Base-by-base conservation (phyloP, 2,329 filamentous ascomycete genomes). In the Trichophyton rubrum region DNA sequence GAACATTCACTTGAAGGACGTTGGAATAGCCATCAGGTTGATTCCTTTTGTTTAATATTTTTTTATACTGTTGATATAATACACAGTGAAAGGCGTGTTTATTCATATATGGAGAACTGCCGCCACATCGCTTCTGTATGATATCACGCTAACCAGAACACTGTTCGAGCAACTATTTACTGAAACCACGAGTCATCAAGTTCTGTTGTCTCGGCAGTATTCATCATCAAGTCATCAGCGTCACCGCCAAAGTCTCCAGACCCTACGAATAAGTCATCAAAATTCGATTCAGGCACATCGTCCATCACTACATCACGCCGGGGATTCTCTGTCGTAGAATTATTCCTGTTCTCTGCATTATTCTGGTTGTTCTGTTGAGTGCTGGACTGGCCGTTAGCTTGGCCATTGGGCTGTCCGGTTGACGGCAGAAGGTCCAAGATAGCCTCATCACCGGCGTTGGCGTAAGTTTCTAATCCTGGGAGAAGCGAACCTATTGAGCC, bases 231-330 rank as follows among this genome's bases (percentile, higher is more conserved):
- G 61, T 71, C 65, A 56, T 73, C 70, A 1, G 68, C 68, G 4
- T 70, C 71, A 1, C 67, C 70, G 7, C 67, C 73, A 47, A 73
- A 66, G 61, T 72, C 71, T 2, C 73, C 73, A 27, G 66, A 72
- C 24, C 74, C 74, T 66, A 75, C 69, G 61, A 76, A 75, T n/a
- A 76, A 61, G 59, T 76, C 73, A 60, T 78, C 76, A 60, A 78
- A 78, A 62, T 71, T 76, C 17, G 75, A 77, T 64, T 74, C 72
- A 1, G 66, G 71, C 66, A 75, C 62, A 30, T 67, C 67, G 58
- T 61, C 67, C 68, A 65, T 68, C 60, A 40, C 62, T 56, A 59
- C 61, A 56, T 64, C 62, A n/a, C 66, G 45, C 24, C 60, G 62
- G 64, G n/a, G 64, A 56, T 66, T 62, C 17, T 30, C 43, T 15